Base-by-base conservation (phyloP, 495 filamentous ascomycete species). In the Chlorociboria aeruginascens region DNA sequence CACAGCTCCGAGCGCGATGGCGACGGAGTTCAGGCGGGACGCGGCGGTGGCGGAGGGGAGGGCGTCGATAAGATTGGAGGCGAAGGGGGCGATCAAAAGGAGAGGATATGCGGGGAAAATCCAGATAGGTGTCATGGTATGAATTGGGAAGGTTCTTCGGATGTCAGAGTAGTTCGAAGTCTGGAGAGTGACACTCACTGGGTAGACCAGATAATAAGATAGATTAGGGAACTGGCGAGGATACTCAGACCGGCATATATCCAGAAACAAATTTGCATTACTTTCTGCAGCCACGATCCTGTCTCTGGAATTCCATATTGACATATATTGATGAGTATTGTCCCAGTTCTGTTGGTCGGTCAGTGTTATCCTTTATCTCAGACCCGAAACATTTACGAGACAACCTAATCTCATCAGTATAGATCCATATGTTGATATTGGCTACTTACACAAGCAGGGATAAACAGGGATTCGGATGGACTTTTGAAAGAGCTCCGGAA, bases 41-140 rank as follows among this genome's bases (percentile, higher is more conserved):
- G 68, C 50, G 58, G 66, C 35, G 52, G 48, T 51, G 7, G 58
- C 42, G 45, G 44, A 40, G 16, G 48, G 40, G 11, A 70, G 61
- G 31, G 73, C 68, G 12, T 64, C 58, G 58, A 81, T 75, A 11
- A 94, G 67, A 38, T 81, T 74, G 8, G 73, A 73, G 40, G 84
- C 86, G 60, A 85, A 77, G 0, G 86, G 85, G 7, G 84, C 87
- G 6, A 83, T 74, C 0, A 94, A 77, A 6, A 94, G 75, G 47
- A 93, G 75, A 0, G 87, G 87, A 53, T 94, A 94, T 0, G 85
- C 86, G 0, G 87, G 87, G 50, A 94, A 94, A 32, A 94, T 88
- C 87, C 86, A 94, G 40, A 90, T 78, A 0, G 87, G 87, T 0
- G 87, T 94, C 87, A 94, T 94, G 32, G 81, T 78, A 14, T 80